phyloP scores from a whole-genome alignment of 345 rosid species.

The Linum tenue region DNA sequence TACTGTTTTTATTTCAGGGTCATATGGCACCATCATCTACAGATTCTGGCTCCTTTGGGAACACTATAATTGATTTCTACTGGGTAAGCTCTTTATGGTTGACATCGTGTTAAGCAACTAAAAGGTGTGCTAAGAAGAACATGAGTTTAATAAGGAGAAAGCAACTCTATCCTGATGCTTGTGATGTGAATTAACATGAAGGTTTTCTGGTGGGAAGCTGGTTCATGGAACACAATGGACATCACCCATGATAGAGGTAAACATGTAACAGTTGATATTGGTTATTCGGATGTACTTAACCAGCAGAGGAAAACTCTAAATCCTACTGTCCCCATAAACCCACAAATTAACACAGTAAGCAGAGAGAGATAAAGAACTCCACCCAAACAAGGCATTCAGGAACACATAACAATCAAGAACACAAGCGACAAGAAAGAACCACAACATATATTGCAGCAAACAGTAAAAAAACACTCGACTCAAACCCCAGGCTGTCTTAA shows the following conservation, averaged over 20 bases:
- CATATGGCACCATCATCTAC: slow-evolving; percentile 84
- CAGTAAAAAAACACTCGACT: no score
- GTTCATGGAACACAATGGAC: slow-evolving; percentile 97
- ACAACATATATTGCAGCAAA: no score
- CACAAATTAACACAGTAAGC: no score
- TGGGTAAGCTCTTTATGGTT: slow-evolving; percentile 54
- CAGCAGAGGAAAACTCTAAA: no score
- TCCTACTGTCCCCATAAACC: no score
- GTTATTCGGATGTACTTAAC: no score
- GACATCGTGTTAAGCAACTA: not conserved
- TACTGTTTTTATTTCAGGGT: slow-evolving; percentile 46
- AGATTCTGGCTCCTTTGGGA: slow-evolving; percentile 92
- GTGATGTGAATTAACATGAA: slow-evolving; percentile 79
- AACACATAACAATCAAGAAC: no score
- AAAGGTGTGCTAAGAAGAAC: not conserved
- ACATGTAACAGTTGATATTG: no score
- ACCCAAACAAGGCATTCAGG: no score
- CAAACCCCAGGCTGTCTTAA: no score
- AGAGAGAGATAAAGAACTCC: no score
- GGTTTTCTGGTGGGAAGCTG: slow-evolving; percentile 99
- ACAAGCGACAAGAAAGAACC: no score
- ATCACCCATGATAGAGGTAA: slow-evolving; percentile 99
- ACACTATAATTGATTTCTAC: slow-evolving; percentile 83
- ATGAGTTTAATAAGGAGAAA: not conserved
- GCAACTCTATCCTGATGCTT: slow-evolving; percentile 67